A percentile compares a stretch with the other conserved stretches of the same genome.
phyloP scores from a whole-genome alignment of 495 filamentous ascomycete genomes.

The Podospora australis region DNA sequence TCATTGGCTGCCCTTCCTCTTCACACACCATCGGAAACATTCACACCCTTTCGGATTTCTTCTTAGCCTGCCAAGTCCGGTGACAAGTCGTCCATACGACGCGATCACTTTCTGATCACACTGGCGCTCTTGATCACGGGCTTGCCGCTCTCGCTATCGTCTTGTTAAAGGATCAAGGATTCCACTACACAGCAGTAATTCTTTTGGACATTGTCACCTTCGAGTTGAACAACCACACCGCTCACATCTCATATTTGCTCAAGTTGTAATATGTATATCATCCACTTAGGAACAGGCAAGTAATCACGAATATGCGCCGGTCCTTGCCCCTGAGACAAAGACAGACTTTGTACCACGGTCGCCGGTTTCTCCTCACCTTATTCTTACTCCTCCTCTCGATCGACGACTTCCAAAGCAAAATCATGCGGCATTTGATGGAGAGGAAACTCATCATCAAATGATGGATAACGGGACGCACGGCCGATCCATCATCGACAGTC shows the following conservation, averaged over 20 bases:
- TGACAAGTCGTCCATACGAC: neutral
- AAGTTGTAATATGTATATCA: too few relatives aligned
- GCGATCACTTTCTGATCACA: too few relatives aligned
- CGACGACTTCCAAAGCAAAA: too few relatives aligned
- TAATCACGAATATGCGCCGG: too few relatives aligned
- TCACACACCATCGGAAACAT: neutral
- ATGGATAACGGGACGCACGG: too few relatives aligned
- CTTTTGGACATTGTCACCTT: too few relatives aligned
- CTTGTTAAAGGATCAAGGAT: neutral
- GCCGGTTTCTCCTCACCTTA: neutral
- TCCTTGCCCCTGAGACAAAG: neutral
- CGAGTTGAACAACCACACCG: neutral
- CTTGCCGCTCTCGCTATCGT: neutral
- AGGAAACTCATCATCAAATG: too few relatives aligned
- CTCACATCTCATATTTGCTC: neutral
- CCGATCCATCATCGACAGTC: too few relatives aligned
- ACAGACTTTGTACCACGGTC: neutral
- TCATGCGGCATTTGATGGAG: too few relatives aligned
- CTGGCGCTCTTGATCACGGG: slow-evolving; percentile 1
- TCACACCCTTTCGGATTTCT: neutral
- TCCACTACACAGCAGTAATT: neutral
- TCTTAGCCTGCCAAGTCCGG: neutral
- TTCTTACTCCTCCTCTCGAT: too few relatives aligned
- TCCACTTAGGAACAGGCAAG: too few relatives aligned
- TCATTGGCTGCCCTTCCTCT: neutral